Base-by-base conservation (phyloP, 2,329 filamentous ascomycete species). In the Aspergillus fumigatus region DNA sequence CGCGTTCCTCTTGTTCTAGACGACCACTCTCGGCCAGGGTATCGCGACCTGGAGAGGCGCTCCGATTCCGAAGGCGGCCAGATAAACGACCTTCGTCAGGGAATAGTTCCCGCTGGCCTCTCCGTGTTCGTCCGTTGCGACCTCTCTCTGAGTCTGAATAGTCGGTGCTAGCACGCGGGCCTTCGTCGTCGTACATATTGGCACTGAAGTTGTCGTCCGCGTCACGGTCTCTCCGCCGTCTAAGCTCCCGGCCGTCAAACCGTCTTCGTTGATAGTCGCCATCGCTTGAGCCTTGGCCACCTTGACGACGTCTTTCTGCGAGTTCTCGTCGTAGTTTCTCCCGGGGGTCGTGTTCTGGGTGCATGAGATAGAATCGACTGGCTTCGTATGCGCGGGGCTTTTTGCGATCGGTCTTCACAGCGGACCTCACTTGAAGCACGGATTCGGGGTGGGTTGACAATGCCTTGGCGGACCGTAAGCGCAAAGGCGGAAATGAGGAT, bases 341-440 rank as follows among this genome's bases (percentile, higher is more conserved):
- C 63, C 87, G 86, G 2, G 88, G 91, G 67, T 96, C 92, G 69
- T 92, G 86, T 65, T 96, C 90, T 1, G 93, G 93, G 65, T 97
- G 90, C 67, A 94, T 82, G 38, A 97, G 84, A 71, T 99, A 99
- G 77, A 95, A 97, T 11, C 90, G 84, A 74, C 93, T 97, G 59
- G 89, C 83, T 51, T 88, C 83, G 10, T 90, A 84, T 1, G 94
- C 93, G 43, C 90, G 88, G 47, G 80, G 83, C 66, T 86, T 83
- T 75, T 99, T 99, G 70, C 82, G 88, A 75, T 99, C 94, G 23
- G 84, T 81, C 26, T 82, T 79, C 5, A 92, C 82, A 0, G 92
- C 88, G 59, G 89, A 82, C 50, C 94, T 86, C 45, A 97, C 80
- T 57, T 85, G 82, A 3, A 99, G 79, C 26, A 81, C 80, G 45